A percentile compares a stretch with the other conserved stretches of the same genome.
phyloP scores from a whole-genome alignment of 495 filamentous ascomycete genomes.

The Trichoderma erinaceum region DNA sequence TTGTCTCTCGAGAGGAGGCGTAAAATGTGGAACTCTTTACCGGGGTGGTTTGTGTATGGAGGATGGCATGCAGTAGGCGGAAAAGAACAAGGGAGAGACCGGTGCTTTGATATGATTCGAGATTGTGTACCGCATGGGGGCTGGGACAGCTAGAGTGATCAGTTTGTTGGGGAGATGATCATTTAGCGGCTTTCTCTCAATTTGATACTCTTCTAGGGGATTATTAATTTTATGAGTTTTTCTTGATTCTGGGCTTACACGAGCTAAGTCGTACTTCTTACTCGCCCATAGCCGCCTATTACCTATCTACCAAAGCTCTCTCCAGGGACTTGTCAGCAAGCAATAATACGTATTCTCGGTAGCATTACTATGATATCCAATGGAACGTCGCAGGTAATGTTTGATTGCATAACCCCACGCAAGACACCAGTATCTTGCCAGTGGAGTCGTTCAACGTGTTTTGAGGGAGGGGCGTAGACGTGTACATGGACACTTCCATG shows the following conservation, averaged over 20 bases:
- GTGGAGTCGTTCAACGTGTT: conserved; percentile 1
- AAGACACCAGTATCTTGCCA: background rate
- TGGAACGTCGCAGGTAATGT: no score
- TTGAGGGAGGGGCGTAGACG: background rate
- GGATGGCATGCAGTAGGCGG: no score
- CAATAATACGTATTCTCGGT: background rate
- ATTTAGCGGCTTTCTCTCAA: background rate
- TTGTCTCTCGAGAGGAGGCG: background rate
- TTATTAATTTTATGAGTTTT: background rate
- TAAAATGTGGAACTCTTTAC: background rate
- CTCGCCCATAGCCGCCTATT: background rate
- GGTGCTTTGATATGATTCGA: no score
- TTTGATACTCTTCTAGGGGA: background rate
- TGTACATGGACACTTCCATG: background rate
- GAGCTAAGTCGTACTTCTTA: background rate
- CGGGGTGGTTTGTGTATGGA: no score
- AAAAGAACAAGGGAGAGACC: no score
- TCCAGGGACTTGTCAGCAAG: background rate
- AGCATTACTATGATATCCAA: background rate
- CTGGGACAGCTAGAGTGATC: no score
- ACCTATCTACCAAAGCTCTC: background rate
- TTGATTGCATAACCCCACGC: no score
- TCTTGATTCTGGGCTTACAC: background rate
- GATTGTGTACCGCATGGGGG: no score
- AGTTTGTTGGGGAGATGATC: no score